Conservation (phyloP, 2,329 filamentous ascomycete genomes). For the Arthrobotrys iridis region DNA sequence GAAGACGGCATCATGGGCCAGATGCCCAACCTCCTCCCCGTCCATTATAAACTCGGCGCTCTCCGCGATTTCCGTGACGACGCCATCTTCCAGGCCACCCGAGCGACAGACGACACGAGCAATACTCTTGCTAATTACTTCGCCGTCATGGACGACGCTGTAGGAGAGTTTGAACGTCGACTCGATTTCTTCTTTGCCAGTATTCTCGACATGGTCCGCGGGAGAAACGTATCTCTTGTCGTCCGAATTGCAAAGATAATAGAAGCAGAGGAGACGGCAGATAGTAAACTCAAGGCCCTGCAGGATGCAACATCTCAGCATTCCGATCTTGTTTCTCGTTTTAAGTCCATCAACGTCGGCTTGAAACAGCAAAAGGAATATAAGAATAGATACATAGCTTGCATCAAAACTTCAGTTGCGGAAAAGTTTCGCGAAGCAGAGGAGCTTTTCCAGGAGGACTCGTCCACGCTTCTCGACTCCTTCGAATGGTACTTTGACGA, state of each 20-base stretch:
- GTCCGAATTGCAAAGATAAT: conserved; percentile 92
- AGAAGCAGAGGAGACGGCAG: conserved; percentile 95
- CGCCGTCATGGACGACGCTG: conserved; percentile 80
- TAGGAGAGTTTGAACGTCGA: conserved; percentile 96
- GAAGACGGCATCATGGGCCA: conserved; percentile 69
- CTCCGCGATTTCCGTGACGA: conserved; percentile 94
- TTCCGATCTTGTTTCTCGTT: conserved; percentile 83
- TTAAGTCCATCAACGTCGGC: conserved; percentile 89
- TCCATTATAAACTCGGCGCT: conserved; percentile 91
- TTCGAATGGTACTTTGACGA: conserved; percentile 99
- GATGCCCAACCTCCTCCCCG: conserved; percentile 88
- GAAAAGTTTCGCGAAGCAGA: conserved; percentile 77
- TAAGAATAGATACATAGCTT: conserved; percentile 91
- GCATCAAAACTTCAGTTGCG: conserved; percentile 77
- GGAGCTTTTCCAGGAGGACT: conserved; percentile 82
- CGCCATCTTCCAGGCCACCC: conserved; percentile 93
- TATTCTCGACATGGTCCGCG: conserved; percentile 84
- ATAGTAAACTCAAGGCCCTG: conserved; percentile 86
- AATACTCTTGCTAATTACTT: conserved; percentile 91
- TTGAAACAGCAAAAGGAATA: conserved; percentile 93
- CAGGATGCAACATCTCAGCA: conserved; percentile 96
- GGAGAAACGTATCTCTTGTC: conserved; percentile 86
- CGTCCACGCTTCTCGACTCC: conserved; percentile 82
- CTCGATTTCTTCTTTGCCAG: conserved; percentile 88
- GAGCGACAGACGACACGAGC: conserved; percentile 79